These are phyloP conservation scores for Gentiana dahurica DNA, from an alignment of 257 asterid genomes.

Conservation along the genomic window DNA sequence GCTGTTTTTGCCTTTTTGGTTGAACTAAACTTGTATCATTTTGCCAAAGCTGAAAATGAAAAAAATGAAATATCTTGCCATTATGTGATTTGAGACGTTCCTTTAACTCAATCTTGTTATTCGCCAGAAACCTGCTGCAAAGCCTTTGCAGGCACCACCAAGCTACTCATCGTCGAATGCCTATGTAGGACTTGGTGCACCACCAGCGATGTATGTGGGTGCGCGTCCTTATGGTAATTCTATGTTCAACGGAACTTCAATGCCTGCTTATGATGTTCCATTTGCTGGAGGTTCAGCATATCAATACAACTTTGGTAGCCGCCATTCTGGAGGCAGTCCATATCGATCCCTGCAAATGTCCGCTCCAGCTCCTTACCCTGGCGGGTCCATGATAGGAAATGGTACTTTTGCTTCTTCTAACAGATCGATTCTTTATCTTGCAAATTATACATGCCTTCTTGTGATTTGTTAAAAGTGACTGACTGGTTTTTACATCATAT, in stretches of 20 bases:
- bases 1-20: no score
- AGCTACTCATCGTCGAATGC: constrained; percentile 55
- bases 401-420: constrained; percentile 24
- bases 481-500: no score
- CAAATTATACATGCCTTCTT: no score
- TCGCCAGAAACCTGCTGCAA: constrained; percentile 52
- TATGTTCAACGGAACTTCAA: constrained; percentile 54
- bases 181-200: constrained; percentile 59
- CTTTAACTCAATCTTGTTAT: not conserved
- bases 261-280: constrained; percentile 76
- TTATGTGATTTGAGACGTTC: no score
- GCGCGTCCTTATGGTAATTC: constrained; percentile 74
- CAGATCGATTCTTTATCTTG: no score
- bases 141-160: constrained; percentile 61
- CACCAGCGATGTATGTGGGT: constrained; percentile 75
- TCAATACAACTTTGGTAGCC: constrained; percentile 71
- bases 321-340: constrained; percentile 73
- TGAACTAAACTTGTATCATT: no score
- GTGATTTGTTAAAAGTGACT: no score
- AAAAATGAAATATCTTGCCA: no score
- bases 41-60: no score
- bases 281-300: constrained; percentile 75
- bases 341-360: constrained; percentile 62
- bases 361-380: constrained; percentile 60
- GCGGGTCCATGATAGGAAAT: constrained; percentile 62